Conservation (phyloP, 1,284 basidiomycete genomes). For the Golubevia sp. region DNA sequence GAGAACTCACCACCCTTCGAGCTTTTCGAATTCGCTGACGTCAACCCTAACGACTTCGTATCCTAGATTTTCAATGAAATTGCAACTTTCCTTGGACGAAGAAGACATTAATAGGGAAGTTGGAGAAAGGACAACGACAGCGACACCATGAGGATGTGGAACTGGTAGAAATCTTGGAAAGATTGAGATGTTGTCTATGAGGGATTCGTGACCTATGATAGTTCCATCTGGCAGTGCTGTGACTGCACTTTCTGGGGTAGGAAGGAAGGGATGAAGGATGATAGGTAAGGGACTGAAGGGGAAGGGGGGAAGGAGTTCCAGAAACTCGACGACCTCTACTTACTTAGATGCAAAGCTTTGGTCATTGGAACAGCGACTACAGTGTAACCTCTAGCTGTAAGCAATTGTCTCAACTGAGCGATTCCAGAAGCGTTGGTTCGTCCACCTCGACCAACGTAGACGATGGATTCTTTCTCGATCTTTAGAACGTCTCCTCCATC, state of each 20-base stretch:
- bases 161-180: slow-evolving; percentile 11
- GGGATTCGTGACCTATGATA: slow-evolving; percentile 10
- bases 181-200: slow-evolving; percentile 13
- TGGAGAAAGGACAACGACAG: slow-evolving; percentile 14
- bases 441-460: slow-evolving; percentile 13
- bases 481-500: slow-evolving; percentile 29
- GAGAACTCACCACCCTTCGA: slow-evolving; percentile 27
- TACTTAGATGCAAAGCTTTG: slow-evolving; percentile 24
- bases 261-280: too few relatives aligned
- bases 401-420: slow-evolving; percentile 6
- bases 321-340: background rate
- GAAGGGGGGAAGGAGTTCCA: too few relatives aligned
- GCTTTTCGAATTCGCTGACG: slow-evolving; percentile 17
- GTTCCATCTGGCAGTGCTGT: slow-evolving; percentile 26
- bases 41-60: slow-evolving; percentile 12
- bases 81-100: slow-evolving; percentile 10
- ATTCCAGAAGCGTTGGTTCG: slow-evolving; percentile 18
- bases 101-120: slow-evolving; percentile 13
- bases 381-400: slow-evolving; percentile 5
- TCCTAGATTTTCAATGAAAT: slow-evolving; percentile 10
- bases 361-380: slow-evolving; percentile 13
- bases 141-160: slow-evolving; percentile 17
- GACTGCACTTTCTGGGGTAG: slow-evolving; percentile 12
- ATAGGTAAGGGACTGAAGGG: too few relatives aligned
- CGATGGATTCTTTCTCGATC: slow-evolving; percentile 3